Conservation (phyloP, 2,329 filamentous ascomycete species). For the Pseudogymnoascus sp. region DNA sequence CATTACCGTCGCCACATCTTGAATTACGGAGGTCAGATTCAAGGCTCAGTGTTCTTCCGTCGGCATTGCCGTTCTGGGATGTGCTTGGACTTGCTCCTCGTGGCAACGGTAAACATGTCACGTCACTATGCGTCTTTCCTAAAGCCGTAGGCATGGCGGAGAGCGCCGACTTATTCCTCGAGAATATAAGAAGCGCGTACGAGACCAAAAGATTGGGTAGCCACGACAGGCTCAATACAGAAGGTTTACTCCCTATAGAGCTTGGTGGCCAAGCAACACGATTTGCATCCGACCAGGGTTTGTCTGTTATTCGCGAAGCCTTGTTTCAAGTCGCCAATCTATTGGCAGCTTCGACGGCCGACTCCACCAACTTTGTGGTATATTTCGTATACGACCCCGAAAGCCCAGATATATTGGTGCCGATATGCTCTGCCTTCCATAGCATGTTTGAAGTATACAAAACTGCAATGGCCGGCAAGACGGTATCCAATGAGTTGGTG, state of each 20-base stretch:
- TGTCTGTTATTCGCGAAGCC: slow-evolving; percentile 18
- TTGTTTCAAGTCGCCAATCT: slow-evolving; percentile 25
- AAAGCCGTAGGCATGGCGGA: slow-evolving; percentile 55
- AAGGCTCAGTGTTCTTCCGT: slow-evolving; percentile 65
- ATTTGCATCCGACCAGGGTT: slow-evolving; percentile 1
- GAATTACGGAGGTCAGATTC: slow-evolving; percentile 64
- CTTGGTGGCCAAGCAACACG: slow-evolving; percentile 32
- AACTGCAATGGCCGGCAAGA: slow-evolving; percentile 40
- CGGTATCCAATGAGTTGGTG: slow-evolving; percentile 57
- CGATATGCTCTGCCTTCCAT: slow-evolving; percentile 69
- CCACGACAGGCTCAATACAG: slow-evolving; percentile 41
- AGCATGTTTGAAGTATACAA: slow-evolving; percentile 61
- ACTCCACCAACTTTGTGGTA: slow-evolving; percentile 58
- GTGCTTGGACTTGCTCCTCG: slow-evolving; percentile 67
- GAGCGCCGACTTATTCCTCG: slow-evolving; percentile 56
- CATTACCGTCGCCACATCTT: slow-evolving; percentile 62
- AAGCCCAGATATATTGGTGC: slow-evolving; percentile 53
- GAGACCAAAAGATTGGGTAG: slow-evolving; percentile 66
- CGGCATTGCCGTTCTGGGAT: slow-evolving; percentile 75
- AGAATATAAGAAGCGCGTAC: slow-evolving; percentile 62
- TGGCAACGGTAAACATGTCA: slow-evolving; percentile 63
- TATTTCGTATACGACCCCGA: slow-evolving; percentile 68
- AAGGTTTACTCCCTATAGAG: slow-evolving; percentile 27
- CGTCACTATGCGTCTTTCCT: slow-evolving; percentile 64
- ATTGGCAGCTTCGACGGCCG: slow-evolving; percentile 27